Evolutionary conservation across 2,329 filamentous ascomycete genomes (phyloP), one percentile per base, ranked within the genome.

Genomic region (Colletotrichum tanaceti): DNA sequence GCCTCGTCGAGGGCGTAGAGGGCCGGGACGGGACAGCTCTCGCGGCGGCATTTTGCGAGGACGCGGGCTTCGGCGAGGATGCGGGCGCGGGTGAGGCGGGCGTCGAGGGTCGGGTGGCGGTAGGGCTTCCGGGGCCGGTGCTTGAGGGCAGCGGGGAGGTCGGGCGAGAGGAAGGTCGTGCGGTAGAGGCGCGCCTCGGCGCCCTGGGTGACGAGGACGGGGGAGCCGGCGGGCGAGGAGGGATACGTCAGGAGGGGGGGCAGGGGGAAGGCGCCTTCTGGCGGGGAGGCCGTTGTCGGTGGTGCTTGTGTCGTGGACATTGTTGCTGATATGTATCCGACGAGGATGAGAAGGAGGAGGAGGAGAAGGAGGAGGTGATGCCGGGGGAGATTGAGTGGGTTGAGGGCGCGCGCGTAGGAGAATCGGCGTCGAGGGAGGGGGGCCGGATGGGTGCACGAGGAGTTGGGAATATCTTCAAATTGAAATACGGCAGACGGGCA

Each of bases 141-240:
- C 83, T 99, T 99, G 71, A 98, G 88, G 0, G 95, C 93, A 77
- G 90, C 92, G 16, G 91, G 88, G 11, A 88, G 84, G 65, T 84
- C 78, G 46, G 92, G 87, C 1, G 86, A 78, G 63, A 98, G 90
- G 81, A 93, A 97, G 63, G 88, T 90, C 20, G 93, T 95, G 79
- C 90, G 91, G 88, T 97, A 98, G 77, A 99, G 89, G 72, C 95
- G 93, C 69, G 93, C 94, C 87, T 99, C 96, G 77, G 96, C 96
- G 81, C 96, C 96, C 85, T 98, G 96, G 65, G 93, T 91, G 74
- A 98, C 88, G 75, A 97, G 91, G 57, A 35, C 18, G 7, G 50
- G 50, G 50, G 28, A 11, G 77, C 79, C 71, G 93, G 89, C 57
- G 87, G 80, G 73, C 46, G 88, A 83, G 70, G 86, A 83, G 77